phyloP scores from a whole-genome alignment of 305 asterid genomes.

The Andrographis paniculata region DNA sequence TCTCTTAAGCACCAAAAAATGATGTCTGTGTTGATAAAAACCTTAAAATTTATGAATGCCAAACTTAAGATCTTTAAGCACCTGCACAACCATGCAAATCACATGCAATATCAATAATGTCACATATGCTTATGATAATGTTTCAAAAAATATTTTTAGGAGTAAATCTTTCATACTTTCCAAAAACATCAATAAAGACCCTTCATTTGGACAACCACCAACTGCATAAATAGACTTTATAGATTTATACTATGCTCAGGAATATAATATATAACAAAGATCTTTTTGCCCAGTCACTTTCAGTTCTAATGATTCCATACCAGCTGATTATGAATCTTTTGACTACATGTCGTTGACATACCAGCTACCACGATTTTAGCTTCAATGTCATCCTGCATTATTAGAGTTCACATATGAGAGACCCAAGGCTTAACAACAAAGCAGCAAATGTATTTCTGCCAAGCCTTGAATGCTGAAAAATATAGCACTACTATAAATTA shows the following conservation, averaged over 20 bases:
- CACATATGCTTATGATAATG: not conserved
- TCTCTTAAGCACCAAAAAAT: slow-evolving; percentile 5
- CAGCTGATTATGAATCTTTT: slow-evolving; percentile 98
- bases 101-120: not conserved
- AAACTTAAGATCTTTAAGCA: slow-evolving; percentile 1
- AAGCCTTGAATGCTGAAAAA: slow-evolving; percentile 11
- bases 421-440: slow-evolving; percentile 8
- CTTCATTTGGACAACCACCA: no score
- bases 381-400: slow-evolving; percentile 62
- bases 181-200: no score
- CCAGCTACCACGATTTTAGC: slow-evolving; percentile 84
- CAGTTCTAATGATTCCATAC: slow-evolving; percentile 26
- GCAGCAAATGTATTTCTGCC: slow-evolving; percentile 9
- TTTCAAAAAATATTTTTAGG: not conserved
- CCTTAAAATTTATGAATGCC: not conserved
- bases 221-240: no score
- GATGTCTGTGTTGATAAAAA: not conserved
- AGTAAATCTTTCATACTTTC: not conserved
- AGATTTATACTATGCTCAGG: no score
- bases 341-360: slow-evolving; percentile 91
- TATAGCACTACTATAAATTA: slow-evolving; percentile 6
- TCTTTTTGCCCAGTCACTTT: no score
- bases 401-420: slow-evolving; percentile 15
- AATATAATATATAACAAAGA: no score
- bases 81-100: not conserved